Percentiles rank a stretch among this genome's conserved stretches.
These are phyloP conservation scores for Penicillium cataractarum DNA, from an alignment of 495 filamentous ascomycete genomes.

Conservation along the genomic window DNA sequence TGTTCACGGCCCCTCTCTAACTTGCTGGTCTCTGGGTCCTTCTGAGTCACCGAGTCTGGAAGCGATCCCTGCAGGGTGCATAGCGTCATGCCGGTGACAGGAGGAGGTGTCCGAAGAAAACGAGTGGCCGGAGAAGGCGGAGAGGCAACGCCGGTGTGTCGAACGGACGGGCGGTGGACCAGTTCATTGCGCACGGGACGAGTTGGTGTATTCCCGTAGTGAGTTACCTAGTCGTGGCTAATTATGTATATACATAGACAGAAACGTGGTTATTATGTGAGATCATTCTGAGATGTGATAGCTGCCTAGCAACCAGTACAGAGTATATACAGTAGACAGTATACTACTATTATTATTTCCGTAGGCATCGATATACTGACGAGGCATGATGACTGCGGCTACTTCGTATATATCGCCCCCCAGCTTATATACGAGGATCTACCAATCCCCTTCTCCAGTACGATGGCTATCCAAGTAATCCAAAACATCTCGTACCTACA, in stretches of 20 bases:
- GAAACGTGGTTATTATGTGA: not conserved
- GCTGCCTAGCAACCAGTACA: not conserved
- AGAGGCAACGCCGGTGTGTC: conserved; percentile 5
- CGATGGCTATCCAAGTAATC: too few relatives aligned
- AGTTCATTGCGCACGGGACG: conserved; percentile 15
- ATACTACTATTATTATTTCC: not conserved
- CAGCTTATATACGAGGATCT: not conserved
- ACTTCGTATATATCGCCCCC: not conserved
- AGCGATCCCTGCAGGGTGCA: conserved; percentile 30
- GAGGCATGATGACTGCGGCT: not conserved
- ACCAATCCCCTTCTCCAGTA: too few relatives aligned
- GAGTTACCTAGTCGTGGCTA: too few relatives aligned
- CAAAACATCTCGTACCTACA: too few relatives aligned
- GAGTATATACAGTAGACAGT: not conserved
- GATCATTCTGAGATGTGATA: not conserved
- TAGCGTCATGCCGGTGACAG: conserved; percentile 33
- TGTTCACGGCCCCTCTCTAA: conserved; percentile 4
- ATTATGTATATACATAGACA: too few relatives aligned
- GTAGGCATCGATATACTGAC: not conserved
- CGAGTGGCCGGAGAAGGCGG: conserved; percentile 9
- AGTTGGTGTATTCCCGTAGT: not conserved
- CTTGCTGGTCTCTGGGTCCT: not conserved
- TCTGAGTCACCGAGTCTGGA: conserved; percentile 28
- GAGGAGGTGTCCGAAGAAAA: conserved; percentile 7
- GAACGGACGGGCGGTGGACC: conserved; percentile 7